These are phyloP conservation scores for Fusarium verrucosum DNA, from an alignment of 2,329 filamentous ascomycete species.

Conservation along the genomic window DNA sequence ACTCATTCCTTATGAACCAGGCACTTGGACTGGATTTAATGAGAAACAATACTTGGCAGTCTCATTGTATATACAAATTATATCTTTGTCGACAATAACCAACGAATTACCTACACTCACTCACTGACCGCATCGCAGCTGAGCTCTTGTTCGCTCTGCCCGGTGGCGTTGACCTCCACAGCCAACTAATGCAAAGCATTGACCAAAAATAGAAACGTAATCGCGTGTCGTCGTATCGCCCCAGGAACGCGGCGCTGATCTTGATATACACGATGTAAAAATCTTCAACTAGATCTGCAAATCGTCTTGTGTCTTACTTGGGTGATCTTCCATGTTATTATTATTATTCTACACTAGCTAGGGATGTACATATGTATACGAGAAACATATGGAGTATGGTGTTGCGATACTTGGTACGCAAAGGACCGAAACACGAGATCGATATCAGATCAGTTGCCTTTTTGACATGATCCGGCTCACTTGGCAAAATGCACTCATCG, in stretches of 20 bases:
- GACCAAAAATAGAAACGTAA: conserved; percentile 41
- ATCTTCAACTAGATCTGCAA: neutral
- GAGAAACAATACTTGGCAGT: neutral
- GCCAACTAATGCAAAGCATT: conserved; percentile 1
- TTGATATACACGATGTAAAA: conserved; percentile 4
- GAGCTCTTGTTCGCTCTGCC: conserved; percentile 5
- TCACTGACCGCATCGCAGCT: neutral
- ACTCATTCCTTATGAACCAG: neutral
- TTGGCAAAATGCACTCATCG: neutral
- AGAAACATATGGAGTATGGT: neutral
- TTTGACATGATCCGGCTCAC: too few species aligned
- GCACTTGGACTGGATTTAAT: neutral
- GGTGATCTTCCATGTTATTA: neutral
- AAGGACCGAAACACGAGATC: neutral
- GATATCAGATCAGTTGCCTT: neutral
- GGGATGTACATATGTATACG: too few species aligned
- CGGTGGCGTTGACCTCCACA: neutral
- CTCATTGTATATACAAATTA: neutral
- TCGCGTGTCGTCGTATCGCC: conserved; percentile 38
- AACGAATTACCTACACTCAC: neutral
- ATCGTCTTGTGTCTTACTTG: neutral
- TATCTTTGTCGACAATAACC: neutral
- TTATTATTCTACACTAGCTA: neutral
- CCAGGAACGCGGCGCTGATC: conserved; percentile 32
- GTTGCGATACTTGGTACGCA: neutral